Evolutionary conservation across 257 asterid genomes (phyloP), one percentile per base, ranked within the genome.

Genomic region (Plantago elongata): DNA sequence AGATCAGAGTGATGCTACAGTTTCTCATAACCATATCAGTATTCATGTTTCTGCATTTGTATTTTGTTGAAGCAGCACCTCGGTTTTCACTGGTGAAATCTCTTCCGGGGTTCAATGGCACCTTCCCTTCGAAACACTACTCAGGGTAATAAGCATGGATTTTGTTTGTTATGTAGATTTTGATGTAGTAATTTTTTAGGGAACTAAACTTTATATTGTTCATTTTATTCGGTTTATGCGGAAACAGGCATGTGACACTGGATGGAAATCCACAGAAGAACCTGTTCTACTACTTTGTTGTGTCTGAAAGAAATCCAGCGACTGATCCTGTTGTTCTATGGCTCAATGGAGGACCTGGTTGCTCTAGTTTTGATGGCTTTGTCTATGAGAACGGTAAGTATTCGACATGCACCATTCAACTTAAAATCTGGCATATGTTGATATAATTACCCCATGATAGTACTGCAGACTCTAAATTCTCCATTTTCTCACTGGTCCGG

Each of bases 311-410:
- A 67, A 79, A 66, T 63, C 78, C 86, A 30, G 61, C 66, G 10
- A 50, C 17, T 17, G 86, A 81, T 47, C 88, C 91, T 9, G 76
- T 84, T 16, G 92, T 84, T 14, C 54, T 84, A 17, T 79, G 92
- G 92, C 86, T 84, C 6, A 84, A 84, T 44, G 86, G 93, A 42
- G 86, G 89, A 17, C 86, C 88, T 11, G 86, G 86, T 44, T 82
- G 93, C 71, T 82, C 93, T 22, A 82, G 93, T 68, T 77, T 84
- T 15, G 93, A 84, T 77, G 92, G 92, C 54, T 84, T 79, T 74
- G 78, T 84, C 45, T 84, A 81, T 54, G 86, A 84, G 57, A 82
- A 81, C 66, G 88, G 92, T 84, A 59, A 27, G 5, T 45, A 15
- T 37, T 15, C 22, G 40, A 38, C 45, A 45, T 61, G 43, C 47